phyloP scores from a whole-genome alignment of 257 asterid species.

The Solanum sitiens region DNA sequence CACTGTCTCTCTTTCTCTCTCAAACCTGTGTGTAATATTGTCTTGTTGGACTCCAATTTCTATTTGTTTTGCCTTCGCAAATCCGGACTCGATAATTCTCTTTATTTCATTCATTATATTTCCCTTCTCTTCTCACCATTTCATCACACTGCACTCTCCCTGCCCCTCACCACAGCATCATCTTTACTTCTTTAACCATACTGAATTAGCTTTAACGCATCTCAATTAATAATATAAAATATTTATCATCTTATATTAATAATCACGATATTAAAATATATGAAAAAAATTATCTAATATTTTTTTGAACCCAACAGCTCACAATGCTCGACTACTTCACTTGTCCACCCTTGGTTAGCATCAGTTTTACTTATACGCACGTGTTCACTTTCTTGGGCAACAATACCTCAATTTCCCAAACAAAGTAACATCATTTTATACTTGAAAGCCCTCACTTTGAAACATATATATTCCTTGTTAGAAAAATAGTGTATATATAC shows the following conservation, averaged over 20 bases:
- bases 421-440: neutral
- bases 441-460: neutral
- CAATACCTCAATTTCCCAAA: neutral
- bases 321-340: no score
- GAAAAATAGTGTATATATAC: neutral
- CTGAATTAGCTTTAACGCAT: fast-evolving
- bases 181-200: no score
- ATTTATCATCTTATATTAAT: fast-evolving
- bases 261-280: no score
- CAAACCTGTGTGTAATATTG: conserved; percentile 2
- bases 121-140: conserved; percentile 39
- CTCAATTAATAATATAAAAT: no score
- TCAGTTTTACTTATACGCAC: neutral
- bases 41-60: conserved; percentile 13
- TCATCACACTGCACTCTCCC: conserved; percentile 1
- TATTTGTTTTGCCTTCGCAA: conserved; percentile 7
- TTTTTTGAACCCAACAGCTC: no score
- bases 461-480: no score
- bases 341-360: neutral
- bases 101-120: neutral
- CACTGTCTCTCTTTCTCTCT: neutral
- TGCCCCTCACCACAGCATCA: conserved; percentile 13
- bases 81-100: conserved; percentile 1
- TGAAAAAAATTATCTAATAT: no score
- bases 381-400: neutral